Conservation (phyloP, 768 basidiomycete species). For the Rhizopogon vesiculosus region DNA sequence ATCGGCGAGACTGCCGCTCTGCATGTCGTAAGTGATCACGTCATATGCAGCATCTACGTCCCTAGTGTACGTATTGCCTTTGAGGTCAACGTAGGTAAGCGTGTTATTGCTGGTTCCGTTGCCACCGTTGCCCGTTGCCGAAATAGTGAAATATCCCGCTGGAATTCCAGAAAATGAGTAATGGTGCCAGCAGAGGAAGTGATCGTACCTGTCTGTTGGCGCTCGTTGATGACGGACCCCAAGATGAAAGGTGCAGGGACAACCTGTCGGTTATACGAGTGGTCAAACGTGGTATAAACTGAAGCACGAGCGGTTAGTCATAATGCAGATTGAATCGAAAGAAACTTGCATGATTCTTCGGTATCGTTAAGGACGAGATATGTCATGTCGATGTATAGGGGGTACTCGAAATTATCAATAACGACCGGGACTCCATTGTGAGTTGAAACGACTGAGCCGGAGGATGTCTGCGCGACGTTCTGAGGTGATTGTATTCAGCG, state of each 20-base stretch:
- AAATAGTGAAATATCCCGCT: slow-evolving; percentile 49
- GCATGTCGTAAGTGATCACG: slow-evolving; percentile 54
- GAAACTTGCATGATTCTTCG: slow-evolving; percentile 12
- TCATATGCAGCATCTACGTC: slow-evolving; percentile 57
- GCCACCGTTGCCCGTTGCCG: slow-evolving; percentile 46
- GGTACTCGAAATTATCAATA: slow-evolving; percentile 51
- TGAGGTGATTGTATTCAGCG: slow-evolving; percentile 13
- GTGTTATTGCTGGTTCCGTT: slow-evolving; percentile 71
- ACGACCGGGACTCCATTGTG: slow-evolving; percentile 43
- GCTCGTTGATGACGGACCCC: slow-evolving; percentile 52
- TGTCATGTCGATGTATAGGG: slow-evolving; percentile 40
- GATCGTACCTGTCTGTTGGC: slow-evolving; percentile 52
- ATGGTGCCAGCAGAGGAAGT: background rate
- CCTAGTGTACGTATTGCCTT: slow-evolving; percentile 60
- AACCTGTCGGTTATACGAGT: slow-evolving; percentile 59
- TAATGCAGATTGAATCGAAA: background rate
- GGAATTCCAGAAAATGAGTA: background rate
- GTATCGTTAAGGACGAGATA: slow-evolving; percentile 26
- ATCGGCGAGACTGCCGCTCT: slow-evolving; percentile 46
- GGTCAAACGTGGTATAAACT: slow-evolving; percentile 59
- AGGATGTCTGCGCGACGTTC: slow-evolving; percentile 47
- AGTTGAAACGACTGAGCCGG: slow-evolving; percentile 41
- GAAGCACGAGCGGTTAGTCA: background rate
- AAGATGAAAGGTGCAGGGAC: slow-evolving; percentile 56
- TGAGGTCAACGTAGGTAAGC: slow-evolving; percentile 53